Evolutionary conservation across 2,329 filamentous ascomycete genomes (phyloP).

Genomic region (Colletotrichum sp.): DNA sequence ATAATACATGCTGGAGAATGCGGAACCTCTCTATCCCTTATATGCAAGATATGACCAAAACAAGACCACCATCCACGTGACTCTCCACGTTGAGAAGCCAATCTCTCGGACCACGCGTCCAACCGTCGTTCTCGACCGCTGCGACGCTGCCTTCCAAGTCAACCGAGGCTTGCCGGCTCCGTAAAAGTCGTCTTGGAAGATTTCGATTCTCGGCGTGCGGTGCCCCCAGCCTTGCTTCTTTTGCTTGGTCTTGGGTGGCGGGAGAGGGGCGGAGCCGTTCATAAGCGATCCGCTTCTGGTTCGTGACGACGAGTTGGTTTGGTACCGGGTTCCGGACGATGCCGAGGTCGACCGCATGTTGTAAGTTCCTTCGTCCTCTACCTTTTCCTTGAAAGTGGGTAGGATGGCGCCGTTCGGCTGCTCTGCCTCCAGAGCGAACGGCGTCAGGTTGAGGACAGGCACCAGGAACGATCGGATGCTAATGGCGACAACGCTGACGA

Average conservation of each 20-base stretch:
- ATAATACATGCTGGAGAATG: neutral
- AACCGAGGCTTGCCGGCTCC: slow-evolving; percentile 42
- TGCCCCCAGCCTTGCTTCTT: slow-evolving; percentile 50
- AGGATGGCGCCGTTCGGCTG: slow-evolving; percentile 35
- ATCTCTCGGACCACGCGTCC: slow-evolving; percentile 64
- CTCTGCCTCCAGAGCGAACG: slow-evolving; percentile 56
- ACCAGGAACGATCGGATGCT: slow-evolving; percentile 61
- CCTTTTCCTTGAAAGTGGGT: slow-evolving; percentile 60
- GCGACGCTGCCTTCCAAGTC: slow-evolving; percentile 30
- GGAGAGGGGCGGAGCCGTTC: slow-evolving; percentile 23
- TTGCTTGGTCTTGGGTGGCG: slow-evolving; percentile 29
- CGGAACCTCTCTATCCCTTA: slow-evolving; percentile 52
- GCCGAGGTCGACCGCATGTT: slow-evolving; percentile 28
- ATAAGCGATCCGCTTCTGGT: slow-evolving; percentile 29
- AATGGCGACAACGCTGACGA: slow-evolving; percentile 55
- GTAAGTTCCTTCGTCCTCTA: slow-evolving; percentile 49
- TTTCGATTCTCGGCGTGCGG: slow-evolving; percentile 57
- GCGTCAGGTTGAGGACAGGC: slow-evolving; percentile 56
- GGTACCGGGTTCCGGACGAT: slow-evolving; percentile 38
- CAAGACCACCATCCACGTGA: slow-evolving; percentile 65
- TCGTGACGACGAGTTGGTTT: slow-evolving; percentile 28
- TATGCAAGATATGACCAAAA: slow-evolving; percentile 74
- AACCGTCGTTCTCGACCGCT: slow-evolving; percentile 38
- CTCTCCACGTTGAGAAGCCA: slow-evolving; percentile 63
- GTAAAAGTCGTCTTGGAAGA: slow-evolving; percentile 53